A percentile compares a stretch with the other conserved stretches of the same genome.
These are phyloP conservation scores for Lentinus brumalis DNA, from an alignment of 768 basidiomycete genomes.

Conservation along the genomic window DNA sequence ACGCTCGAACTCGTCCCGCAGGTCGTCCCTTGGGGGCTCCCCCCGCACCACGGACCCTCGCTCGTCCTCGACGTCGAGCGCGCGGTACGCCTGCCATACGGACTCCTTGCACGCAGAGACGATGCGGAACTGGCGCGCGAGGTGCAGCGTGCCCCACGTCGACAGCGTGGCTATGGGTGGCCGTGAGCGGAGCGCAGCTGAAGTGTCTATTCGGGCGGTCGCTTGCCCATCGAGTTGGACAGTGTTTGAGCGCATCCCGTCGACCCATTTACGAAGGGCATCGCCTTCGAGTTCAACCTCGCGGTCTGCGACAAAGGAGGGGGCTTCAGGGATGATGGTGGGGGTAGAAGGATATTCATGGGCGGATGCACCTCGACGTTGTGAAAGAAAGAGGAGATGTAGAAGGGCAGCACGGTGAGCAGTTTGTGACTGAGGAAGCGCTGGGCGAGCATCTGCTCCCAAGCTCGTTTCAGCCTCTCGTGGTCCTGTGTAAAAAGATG, in stretches of 20 bases:
- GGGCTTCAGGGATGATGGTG: conserved; percentile 12
- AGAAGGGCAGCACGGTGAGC: conserved; percentile 65
- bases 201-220: neutral
- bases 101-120: conserved; percentile 69
- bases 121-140: conserved; percentile 58
- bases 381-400: conserved; percentile 58
- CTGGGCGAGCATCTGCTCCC: conserved; percentile 65
- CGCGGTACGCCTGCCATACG: conserved; percentile 65
- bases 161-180: conserved; percentile 35
- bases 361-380: conserved; percentile 53
- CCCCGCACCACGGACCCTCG: conserved; percentile 19
- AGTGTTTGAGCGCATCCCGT: conserved; percentile 11
- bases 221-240: conserved; percentile 10
- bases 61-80: conserved; percentile 35
- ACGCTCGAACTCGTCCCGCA: conserved; percentile 61
- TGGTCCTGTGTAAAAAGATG: conserved; percentile 55
- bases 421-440: conserved; percentile 58
- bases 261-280: neutral
- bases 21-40: conserved; percentile 7
- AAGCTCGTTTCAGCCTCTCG: conserved; percentile 57
- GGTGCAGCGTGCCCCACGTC: conserved; percentile 62
- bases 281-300: neutral
- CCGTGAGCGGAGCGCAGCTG: conserved; percentile 11
- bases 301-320: neutral
- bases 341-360: conserved; percentile 56